These are phyloP conservation scores for Boletellus emodensis DNA, from an alignment of 768 basidiomycete genomes.

Conservation along the genomic window DNA sequence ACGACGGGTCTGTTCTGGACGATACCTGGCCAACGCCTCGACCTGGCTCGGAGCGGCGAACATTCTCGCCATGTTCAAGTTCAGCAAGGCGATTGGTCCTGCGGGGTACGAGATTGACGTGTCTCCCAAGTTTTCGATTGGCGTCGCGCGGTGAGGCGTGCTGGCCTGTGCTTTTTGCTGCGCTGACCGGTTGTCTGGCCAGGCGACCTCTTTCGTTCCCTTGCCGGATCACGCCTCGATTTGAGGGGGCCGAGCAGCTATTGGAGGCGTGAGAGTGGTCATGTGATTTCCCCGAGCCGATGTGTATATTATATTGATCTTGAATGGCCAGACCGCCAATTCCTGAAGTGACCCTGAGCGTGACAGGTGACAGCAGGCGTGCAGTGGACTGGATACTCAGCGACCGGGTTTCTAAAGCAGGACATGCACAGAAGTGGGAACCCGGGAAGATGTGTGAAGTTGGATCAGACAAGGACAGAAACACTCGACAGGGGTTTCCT, in stretches of 20 bases:
- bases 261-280: slow-evolving; percentile 11
- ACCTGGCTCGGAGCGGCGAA: slow-evolving; percentile 17
- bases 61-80: slow-evolving; percentile 20
- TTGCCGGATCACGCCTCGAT: slow-evolving; percentile 20
- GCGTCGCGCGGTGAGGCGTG: slow-evolving; percentile 14
- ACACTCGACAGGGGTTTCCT: no score
- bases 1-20: slow-evolving; percentile 22
- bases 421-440: no score
- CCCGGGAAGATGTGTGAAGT: no score
- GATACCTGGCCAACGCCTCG: slow-evolving; percentile 15
- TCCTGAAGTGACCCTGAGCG: no score
- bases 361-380: no score
- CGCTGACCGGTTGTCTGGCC: not conserved
- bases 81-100: slow-evolving; percentile 20
- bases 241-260: slow-evolving; percentile 3
- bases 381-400: no score
- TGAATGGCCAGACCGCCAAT: no score
- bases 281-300: no score
- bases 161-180: not conserved
- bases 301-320: no score
- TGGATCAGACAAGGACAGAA: no score
- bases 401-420: no score
- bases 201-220: slow-evolving; percentile 17
- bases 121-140: slow-evolving; percentile 15
- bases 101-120: slow-evolving; percentile 22